A percentile compares a stretch with the other conserved stretches of the same genome.
These are phyloP conservation scores for Penicillium lividum DNA, from an alignment of 495 filamentous ascomycete genomes.

Conservation along the genomic window DNA sequence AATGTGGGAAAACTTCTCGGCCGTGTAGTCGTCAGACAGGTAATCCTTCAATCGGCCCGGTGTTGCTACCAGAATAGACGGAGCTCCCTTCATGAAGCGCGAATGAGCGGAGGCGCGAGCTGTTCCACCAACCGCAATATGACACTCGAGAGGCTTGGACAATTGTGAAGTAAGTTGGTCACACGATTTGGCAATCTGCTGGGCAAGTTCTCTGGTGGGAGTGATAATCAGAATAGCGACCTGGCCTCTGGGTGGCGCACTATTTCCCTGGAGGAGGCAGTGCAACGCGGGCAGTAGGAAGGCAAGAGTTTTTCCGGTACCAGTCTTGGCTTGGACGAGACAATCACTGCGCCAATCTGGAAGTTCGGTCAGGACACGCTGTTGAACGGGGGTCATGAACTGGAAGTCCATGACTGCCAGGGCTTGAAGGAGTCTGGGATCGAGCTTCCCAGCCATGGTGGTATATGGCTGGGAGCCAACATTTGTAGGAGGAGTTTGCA, in stretches of 20 bases:
- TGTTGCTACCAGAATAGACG: conserved; percentile 60
- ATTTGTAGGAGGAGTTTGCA: conserved; percentile 6
- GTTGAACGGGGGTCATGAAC: conserved; percentile 59
- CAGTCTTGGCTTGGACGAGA: conserved; percentile 79
- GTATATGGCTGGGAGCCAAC: conserved; percentile 42
- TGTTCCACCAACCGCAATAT: conserved; percentile 56
- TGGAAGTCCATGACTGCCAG: conserved; percentile 47
- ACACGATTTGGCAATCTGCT: conserved; percentile 65
- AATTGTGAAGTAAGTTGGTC: conserved; percentile 50
- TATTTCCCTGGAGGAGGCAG: conserved; percentile 50
- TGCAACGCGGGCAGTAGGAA: conserved; percentile 78
- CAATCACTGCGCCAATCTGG: conserved; percentile 54
- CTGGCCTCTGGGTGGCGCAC: conserved; percentile 38
- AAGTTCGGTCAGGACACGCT: conserved; percentile 52
- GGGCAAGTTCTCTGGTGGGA: conserved; percentile 65
- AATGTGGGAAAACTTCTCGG: conserved; percentile 47
- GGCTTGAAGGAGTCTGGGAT: conserved; percentile 46
- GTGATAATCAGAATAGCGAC: conserved; percentile 65
- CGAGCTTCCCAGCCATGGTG: conserved; percentile 49
- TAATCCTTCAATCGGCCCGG: conserved; percentile 66
- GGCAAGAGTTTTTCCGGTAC: conserved; percentile 80
- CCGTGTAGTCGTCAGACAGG: conserved; percentile 47
- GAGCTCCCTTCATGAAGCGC: conserved; percentile 50
- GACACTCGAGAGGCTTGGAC: conserved; percentile 42
- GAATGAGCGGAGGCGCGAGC: conserved; percentile 44